phyloP scores from a whole-genome alignment of 257 asterid species.

The Solanum bukasovii region DNA sequence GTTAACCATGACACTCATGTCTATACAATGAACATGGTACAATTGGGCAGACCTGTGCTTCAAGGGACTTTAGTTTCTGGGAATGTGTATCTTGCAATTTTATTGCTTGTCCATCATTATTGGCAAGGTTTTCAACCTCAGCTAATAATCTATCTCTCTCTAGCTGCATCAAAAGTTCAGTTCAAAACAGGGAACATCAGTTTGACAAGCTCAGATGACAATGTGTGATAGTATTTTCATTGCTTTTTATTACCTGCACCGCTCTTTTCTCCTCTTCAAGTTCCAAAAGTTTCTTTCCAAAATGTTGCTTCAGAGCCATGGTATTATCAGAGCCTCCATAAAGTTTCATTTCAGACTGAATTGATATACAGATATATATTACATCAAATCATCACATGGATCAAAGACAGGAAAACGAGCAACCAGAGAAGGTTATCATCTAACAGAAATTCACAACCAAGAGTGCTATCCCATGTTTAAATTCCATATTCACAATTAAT shows the following conservation, averaged over 20 bases:
- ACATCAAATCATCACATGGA: not conserved
- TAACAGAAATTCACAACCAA: not conserved
- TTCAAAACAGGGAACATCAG: conserved; percentile 8
- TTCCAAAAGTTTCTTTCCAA: conserved; percentile 83
- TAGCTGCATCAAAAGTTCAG: conserved; percentile 27
- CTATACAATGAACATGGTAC: not conserved
- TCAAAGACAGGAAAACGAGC: not conserved
- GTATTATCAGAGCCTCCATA: conserved; percentile 83
- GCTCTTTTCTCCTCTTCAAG: conserved; percentile 93
- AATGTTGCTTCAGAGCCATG: conserved; percentile 86
- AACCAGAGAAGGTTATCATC: not conserved
- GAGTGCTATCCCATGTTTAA: not conserved
- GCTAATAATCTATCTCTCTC: conserved; percentile 80
- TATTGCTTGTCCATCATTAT: conserved; percentile 81
- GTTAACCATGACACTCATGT: not conserved
- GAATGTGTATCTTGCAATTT: conserved; percentile 79
- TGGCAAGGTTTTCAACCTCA: conserved; percentile 91
- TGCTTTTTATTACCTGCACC: conserved; percentile 53
- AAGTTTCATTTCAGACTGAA: conserved; percentile 92
- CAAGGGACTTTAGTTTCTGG: conserved; percentile 76
- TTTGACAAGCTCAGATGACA: not conserved
- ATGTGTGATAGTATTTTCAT: not conserved
- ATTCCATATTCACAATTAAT: not conserved
- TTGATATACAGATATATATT: not conserved
- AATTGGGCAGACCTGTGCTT: conserved; percentile 77